Evolutionary conservation across 2,329 filamentous ascomycete species (phyloP).

Genomic region (Epichloe hybrida): DNA sequence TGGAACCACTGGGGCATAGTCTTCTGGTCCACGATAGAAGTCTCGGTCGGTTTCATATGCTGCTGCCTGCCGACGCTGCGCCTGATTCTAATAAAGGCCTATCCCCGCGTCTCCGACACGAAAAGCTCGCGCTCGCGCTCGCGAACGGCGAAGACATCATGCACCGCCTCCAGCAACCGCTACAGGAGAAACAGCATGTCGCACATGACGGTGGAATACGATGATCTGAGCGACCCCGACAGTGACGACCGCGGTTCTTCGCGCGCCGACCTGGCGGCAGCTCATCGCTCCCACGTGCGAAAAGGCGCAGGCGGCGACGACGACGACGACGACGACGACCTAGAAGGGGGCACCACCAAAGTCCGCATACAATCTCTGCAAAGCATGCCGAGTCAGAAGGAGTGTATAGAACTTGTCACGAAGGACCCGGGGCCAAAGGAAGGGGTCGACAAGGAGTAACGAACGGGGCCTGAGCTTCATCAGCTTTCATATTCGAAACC

Average conservation of each 20-base stretch:
- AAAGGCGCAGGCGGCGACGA: background rate
- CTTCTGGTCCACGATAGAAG: constrained; percentile 15
- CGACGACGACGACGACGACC: background rate
- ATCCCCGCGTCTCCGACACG: background rate
- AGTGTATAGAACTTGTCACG: background rate
- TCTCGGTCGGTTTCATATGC: constrained; percentile 14
- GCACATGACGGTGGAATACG: background rate
- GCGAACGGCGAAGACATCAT: background rate
- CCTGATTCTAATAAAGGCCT: constrained; percentile 9
- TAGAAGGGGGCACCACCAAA: background rate
- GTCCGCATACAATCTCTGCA: background rate
- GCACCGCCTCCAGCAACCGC: constrained; percentile 1
- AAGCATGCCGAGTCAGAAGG: background rate
- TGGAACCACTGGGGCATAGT: constrained; percentile 11
- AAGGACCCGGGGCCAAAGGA: background rate
- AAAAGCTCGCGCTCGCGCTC: background rate
- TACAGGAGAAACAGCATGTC: background rate
- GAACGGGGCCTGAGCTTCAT: too few relatives aligned
- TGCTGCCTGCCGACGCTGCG: constrained; percentile 14
- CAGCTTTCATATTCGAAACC: too few relatives aligned
- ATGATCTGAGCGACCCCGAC: background rate
- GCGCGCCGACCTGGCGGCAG: background rate
- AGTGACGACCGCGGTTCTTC: background rate
- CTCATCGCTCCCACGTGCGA: background rate
- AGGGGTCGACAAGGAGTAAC: background rate